Percentiles rank a stretch among this genome's conserved stretches.
phyloP scores from a whole-genome alignment of 805 yeast species.

The Candida maesae region DNA sequence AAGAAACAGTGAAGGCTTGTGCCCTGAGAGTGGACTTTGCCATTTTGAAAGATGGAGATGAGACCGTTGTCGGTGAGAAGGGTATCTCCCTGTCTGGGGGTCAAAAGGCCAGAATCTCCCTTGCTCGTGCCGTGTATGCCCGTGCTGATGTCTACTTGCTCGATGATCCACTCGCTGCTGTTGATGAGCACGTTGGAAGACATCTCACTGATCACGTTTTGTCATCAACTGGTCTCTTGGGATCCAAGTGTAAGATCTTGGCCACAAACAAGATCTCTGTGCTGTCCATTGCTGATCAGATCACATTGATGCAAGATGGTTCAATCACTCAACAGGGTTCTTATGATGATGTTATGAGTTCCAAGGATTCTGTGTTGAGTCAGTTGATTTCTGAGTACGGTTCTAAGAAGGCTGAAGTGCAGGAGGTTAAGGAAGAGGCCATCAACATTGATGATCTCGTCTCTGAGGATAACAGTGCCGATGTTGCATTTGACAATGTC shows the following conservation, averaged over 20 bases:
- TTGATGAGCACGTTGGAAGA: conserved; percentile 93
- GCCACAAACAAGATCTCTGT: conserved; percentile 88
- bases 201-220: conserved; percentile 80
- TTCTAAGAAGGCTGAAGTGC: conserved; percentile 33
- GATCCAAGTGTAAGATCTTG: conserved; percentile 68
- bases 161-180: conserved; percentile 95
- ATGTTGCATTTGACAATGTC: conserved; percentile 30
- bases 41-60: conserved; percentile 83
- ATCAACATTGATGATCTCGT: conserved; percentile 18
- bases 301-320: conserved; percentile 69
- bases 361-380: conserved; percentile 45
- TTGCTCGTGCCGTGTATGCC: conserved; percentile 94
- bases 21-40: conserved; percentile 77
- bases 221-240: conserved; percentile 75
- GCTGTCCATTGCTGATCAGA: conserved; percentile 65
- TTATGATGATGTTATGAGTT: conserved; percentile 46
- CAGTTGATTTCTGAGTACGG: conserved; percentile 64
- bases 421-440: conserved; percentile 17
- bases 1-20: conserved; percentile 80
- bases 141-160: conserved; percentile 87
- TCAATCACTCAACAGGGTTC: conserved; percentile 63
- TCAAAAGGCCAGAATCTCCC: conserved; percentile 90
- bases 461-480: conserved; percentile 27
- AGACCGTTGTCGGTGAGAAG: conserved; percentile 93
- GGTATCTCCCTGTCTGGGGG: conserved; percentile 97